Evolutionary conservation across 148 eudicot genomes (phyloP).

Genomic region (Rheum nobile): DNA sequence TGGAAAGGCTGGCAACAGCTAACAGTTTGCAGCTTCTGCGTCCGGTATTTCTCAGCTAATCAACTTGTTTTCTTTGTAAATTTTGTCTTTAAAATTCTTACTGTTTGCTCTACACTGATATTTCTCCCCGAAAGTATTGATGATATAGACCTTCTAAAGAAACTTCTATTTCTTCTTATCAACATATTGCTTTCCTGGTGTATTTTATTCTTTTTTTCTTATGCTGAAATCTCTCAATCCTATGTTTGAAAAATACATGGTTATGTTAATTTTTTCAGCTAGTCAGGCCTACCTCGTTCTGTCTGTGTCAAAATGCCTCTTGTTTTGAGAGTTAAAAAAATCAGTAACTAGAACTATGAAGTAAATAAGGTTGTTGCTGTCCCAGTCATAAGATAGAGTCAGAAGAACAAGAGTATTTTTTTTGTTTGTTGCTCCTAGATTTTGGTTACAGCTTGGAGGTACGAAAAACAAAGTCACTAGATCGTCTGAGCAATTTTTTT

Average conservation of each 20-base stretch:
- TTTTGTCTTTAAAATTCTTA: neutral
- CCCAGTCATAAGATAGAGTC: neutral
- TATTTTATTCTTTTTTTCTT: neutral
- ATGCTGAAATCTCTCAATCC: neutral
- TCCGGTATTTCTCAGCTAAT: conserved; percentile 43
- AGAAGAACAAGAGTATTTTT: neutral
- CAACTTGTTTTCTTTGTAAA: neutral
- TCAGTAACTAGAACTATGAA: neutral
- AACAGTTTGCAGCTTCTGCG: conserved; percentile 79
- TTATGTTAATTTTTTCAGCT: neutral
- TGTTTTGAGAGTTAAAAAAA: neutral
- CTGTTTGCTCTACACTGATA: neutral
- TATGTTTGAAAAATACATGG: neutral
- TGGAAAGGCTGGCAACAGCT: conserved; percentile 61
- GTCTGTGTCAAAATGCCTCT: neutral
- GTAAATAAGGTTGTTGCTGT: neutral
- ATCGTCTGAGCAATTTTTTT: neutral
- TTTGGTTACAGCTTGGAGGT: neutral
- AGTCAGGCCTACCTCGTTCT: neutral
- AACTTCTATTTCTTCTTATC: neutral
- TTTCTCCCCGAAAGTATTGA: neutral
- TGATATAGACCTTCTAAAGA: neutral
- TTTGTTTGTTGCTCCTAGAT: neutral
- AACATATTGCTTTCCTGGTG: neutral
- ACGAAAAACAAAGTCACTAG: neutral